Percentiles rank a stretch among this genome's conserved stretches.
Evolutionary conservation across 352 stramenopile genomes (phyloP).

Genomic region (Globisporangium cederbergense): DNA sequence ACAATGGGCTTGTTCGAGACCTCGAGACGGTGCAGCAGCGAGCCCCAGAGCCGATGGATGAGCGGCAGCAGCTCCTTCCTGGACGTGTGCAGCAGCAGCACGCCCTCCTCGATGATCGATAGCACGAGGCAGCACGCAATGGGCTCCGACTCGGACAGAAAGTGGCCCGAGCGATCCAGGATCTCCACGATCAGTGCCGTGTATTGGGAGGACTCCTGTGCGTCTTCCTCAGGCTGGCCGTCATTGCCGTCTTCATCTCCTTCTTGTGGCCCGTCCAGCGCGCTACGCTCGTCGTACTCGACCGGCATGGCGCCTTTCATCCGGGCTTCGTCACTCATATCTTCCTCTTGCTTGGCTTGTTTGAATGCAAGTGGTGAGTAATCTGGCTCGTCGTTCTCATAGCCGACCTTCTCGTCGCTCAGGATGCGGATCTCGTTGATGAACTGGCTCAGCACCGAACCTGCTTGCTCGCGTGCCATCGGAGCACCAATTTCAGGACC

Average conservation of each 20-base stretch:
- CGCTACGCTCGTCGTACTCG: conserved; percentile 43
- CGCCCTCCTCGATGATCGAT: conserved; percentile 60
- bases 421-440: conserved; percentile 66
- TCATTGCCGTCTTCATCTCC: conserved; percentile 17
- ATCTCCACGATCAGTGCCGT: conserved; percentile 65
- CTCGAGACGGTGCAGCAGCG: conserved; percentile 54
- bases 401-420: conserved; percentile 27
- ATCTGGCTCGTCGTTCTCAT: conserved; percentile 22
- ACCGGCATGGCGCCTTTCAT: conserved; percentile 70
- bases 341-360: conserved; percentile 3
- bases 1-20: conserved; percentile 64
- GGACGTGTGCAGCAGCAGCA: conserved; percentile 40
- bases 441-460: conserved; percentile 41
- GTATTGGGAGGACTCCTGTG: conserved; percentile 28
- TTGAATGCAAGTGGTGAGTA: not conserved
- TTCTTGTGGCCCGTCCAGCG: conserved; percentile 19
- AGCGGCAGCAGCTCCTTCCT: conserved; percentile 65
- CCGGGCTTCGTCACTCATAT: conserved; percentile 16
- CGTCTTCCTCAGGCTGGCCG: not conserved
- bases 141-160: conserved; percentile 62
- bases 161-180: conserved; percentile 73
- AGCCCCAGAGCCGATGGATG: conserved; percentile 71
- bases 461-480: not conserved
- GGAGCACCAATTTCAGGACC: not conserved
- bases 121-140: conserved; percentile 72